Evolutionary conservation across 768 basidiomycete species (phyloP), one percentile per base, ranked within the genome.

Genomic region (Amylocystis lapponica): DNA sequence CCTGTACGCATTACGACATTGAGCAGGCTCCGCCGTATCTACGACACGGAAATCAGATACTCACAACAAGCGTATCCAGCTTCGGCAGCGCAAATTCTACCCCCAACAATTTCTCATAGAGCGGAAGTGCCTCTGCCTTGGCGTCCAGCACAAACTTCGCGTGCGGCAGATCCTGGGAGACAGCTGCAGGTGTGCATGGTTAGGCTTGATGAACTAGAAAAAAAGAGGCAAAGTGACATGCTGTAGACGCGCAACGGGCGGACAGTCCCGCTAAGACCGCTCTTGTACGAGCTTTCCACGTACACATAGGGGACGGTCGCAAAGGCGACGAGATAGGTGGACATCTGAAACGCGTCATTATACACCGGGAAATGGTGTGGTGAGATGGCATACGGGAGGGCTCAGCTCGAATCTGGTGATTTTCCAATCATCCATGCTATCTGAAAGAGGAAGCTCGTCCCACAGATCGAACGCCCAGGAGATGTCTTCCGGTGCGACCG

Each of bases 61-160:
- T 21, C 17, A 64, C 81, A 47, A 93, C 89, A 11, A 98, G 73
- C 2, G 94, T 95, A 58, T 98, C 95, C 35, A 98, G 74, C 70
- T 98, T 98, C 3, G 93, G 90, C 20, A 98, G 74, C 16, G 94
- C 91, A 61, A 85, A 98, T 47, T 86, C 86, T 52, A 98, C 83
- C 52, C 93, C 83, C 57, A 98, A 98, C 42, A 95, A 75, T 59
- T 85, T 72, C 64, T 98, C 95, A 60, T 94, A 96, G 13, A 92
- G 60, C n/a, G 93, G 92, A 10, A 96, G 67, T 5, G 89, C 86
- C 25, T 71, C 72, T 6, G 76, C 78, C 64, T 89, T 96, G 54
- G 95, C 81, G 54, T 95, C 91, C 32, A 98, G 79, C 10, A 87
- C 86, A 55, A 91, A 91, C 52, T 85, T 75, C 5, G 86, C 85